Conservation (phyloP, 345 rosid species). For the Psidium friedrichsthalianum region DNA sequence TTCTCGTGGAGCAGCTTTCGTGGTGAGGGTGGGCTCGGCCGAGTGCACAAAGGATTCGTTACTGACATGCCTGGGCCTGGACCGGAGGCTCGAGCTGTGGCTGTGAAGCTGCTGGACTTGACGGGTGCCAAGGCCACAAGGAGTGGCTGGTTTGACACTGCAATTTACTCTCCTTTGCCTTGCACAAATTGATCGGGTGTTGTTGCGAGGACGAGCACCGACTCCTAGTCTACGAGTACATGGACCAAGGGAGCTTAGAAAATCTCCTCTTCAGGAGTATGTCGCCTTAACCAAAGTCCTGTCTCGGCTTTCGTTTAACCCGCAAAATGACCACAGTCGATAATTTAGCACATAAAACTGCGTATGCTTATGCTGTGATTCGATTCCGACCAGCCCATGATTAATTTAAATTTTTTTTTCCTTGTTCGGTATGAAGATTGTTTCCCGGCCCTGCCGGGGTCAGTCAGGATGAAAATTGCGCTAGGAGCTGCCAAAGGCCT, state of each 20-base stretch:
- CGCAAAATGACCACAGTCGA: not conserved
- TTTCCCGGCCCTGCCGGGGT: conserved; percentile 48
- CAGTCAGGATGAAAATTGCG: conserved; percentile 67
- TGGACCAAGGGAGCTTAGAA: conserved; percentile 70
- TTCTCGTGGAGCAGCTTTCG: conserved; percentile 45
- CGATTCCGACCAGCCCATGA: not conserved
- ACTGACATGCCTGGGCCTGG: conserved; percentile 50
- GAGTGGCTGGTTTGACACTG: conserved; percentile 65
- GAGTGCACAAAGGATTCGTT: conserved; percentile 60
- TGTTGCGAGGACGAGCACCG: conserved; percentile 69
- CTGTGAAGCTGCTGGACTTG: conserved; percentile 62
- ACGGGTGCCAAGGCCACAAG: conserved; percentile 65
- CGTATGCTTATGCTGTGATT: not conserved
- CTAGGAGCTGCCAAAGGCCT: conserved; percentile 75
- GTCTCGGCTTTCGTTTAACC: not conserved
- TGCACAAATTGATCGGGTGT: conserved; percentile 47
- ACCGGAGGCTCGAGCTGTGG: conserved; percentile 53
- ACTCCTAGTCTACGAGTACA: conserved; percentile 60
- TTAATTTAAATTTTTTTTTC: not conserved
- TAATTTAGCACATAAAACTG: not conserved
- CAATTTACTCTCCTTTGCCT: not conserved
- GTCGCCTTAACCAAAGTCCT: not conserved
- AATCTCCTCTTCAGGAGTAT: conserved; percentile 64
- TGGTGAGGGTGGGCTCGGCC: conserved; percentile 82
- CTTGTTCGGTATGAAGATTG: not conserved